These are phyloP conservation scores for Rhodotorula babjevae DNA, from an alignment of 768 basidiomycete species.

Conservation along the genomic window DNA sequence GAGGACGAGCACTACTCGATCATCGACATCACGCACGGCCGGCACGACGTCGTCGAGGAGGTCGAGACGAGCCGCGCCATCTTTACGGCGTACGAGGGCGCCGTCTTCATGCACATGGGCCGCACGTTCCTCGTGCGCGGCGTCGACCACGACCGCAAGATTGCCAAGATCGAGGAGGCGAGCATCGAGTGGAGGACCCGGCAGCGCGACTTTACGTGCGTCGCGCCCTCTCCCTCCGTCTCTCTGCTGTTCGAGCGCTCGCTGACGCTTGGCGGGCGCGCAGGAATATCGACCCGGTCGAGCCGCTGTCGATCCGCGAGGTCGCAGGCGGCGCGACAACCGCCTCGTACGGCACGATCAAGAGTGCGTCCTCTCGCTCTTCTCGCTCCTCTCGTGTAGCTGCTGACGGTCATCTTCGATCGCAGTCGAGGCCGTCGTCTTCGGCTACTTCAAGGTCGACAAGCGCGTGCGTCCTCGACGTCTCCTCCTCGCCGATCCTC, in stretches of 20 bases:
- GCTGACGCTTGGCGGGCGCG: background rate
- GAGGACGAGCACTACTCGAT: slow-evolving; percentile 75
- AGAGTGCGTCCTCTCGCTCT: background rate
- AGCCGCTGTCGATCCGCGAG: slow-evolving; percentile 68
- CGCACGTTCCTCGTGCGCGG: slow-evolving; percentile 70
- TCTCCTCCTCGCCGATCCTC: background rate
- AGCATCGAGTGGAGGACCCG: slow-evolving; percentile 80
- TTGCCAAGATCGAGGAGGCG: slow-evolving; percentile 65
- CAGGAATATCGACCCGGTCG: slow-evolving; percentile 71
- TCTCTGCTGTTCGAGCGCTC: too few species aligned
- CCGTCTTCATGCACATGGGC: slow-evolving; percentile 85
- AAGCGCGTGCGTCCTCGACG: slow-evolving; percentile 49
- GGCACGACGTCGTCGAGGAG: slow-evolving; percentile 63
- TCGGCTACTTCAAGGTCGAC: slow-evolving; percentile 72
- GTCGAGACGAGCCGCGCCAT: slow-evolving; percentile 74
- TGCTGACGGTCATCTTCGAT: slow-evolving; percentile 29
- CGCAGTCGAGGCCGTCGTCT: slow-evolving; percentile 64
- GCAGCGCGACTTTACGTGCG: slow-evolving; percentile 72
- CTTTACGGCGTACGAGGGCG: slow-evolving; percentile 83
- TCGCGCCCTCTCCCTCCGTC: background rate
- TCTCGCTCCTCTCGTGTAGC: background rate
- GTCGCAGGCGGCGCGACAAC: slow-evolving; percentile 57
- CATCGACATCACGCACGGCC: slow-evolving; percentile 57
- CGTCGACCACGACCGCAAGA: slow-evolving; percentile 70
- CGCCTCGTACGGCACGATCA: slow-evolving; percentile 63